Evolutionary conservation across 305 asterid genomes (phyloP).

Genomic region (Rubia balearica): DNA sequence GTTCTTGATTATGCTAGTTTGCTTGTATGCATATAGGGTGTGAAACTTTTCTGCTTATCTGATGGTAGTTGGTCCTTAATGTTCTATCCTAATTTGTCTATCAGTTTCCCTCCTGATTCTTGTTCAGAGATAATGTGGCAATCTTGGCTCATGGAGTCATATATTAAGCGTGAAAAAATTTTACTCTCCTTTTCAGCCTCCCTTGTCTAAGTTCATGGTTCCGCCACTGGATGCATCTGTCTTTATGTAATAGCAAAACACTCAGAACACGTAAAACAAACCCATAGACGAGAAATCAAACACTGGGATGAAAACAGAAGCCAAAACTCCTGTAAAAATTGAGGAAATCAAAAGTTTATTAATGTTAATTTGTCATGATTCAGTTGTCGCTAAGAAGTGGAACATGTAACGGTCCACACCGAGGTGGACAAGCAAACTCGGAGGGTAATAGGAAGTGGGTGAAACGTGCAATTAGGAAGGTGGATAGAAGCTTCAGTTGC

Average conservation of each 20-base stretch:
- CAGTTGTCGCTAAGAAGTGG: not conserved
- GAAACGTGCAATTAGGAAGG: slow-evolving; percentile 20
- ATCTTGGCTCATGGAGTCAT: not conserved
- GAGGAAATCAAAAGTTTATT: not conserved
- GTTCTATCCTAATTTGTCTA: not conserved
- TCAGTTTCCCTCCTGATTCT: not conserved
- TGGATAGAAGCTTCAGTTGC: slow-evolving; percentile 5
- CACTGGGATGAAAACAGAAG: no score
- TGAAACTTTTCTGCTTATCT: not conserved
- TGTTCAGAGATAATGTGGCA: not conserved
- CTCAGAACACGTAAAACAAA: no score
- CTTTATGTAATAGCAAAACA: no score
- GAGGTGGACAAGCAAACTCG: not conserved
- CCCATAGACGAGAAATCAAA: no score
- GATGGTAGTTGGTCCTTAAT: not conserved
- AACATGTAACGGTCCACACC: slow-evolving; percentile 14
- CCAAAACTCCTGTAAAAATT: no score
- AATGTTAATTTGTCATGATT: not conserved
- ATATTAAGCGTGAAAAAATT: no score
- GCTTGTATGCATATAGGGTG: not conserved
- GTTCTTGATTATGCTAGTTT: not conserved
- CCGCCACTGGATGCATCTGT: no score
- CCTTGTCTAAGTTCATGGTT: no score
- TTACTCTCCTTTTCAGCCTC: no score
- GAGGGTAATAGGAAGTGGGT: not conserved